These are phyloP conservation scores for Acidiella bohemica DNA, from an alignment of 495 filamentous ascomycete species.

Conservation along the genomic window DNA sequence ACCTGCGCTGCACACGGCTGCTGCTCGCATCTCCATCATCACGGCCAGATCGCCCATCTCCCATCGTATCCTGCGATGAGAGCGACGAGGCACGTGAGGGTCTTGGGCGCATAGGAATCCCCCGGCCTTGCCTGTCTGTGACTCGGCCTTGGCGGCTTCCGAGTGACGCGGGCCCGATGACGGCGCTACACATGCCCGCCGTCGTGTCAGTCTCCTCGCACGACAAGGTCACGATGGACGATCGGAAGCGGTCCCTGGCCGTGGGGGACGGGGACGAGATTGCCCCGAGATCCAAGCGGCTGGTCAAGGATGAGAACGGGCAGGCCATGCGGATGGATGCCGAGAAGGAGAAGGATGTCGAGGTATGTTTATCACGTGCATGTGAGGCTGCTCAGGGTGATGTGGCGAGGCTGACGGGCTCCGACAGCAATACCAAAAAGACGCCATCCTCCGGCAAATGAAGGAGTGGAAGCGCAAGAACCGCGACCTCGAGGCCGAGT, in stretches of 20 bases:
- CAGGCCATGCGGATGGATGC: constrained; percentile 21
- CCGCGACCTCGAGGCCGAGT: constrained; percentile 55
- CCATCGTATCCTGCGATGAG: background rate
- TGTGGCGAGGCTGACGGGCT: too few species aligned
- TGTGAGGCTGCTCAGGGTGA: too few species aligned
- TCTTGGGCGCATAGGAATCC: constrained; percentile 2
- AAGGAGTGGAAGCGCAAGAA: constrained; percentile 90
- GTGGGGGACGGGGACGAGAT: constrained; percentile 54
- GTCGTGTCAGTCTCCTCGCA: constrained; percentile 50
- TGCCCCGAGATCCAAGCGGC: constrained; percentile 74
- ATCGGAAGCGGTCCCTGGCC: constrained; percentile 80
- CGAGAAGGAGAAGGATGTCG: constrained; percentile 52
- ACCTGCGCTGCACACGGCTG: too few species aligned
- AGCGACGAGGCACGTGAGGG: background rate
- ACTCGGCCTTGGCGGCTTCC: too few species aligned
- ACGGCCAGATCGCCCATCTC: too few species aligned
- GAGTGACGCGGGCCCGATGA: too few species aligned
- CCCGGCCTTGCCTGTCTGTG: too few species aligned
- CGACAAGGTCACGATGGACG: constrained; percentile 82
- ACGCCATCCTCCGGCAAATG: constrained; percentile 96
- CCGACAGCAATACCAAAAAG: constrained; percentile 80
- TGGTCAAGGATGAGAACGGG: constrained; percentile 35
- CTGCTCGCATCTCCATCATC: background rate
- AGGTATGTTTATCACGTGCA: too few species aligned
- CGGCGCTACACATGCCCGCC: constrained; percentile 58